Evolutionary conservation across 768 basidiomycete species (phyloP), one percentile per base, ranked within the genome.

Genomic region (Neoboletus subvelutipes): DNA sequence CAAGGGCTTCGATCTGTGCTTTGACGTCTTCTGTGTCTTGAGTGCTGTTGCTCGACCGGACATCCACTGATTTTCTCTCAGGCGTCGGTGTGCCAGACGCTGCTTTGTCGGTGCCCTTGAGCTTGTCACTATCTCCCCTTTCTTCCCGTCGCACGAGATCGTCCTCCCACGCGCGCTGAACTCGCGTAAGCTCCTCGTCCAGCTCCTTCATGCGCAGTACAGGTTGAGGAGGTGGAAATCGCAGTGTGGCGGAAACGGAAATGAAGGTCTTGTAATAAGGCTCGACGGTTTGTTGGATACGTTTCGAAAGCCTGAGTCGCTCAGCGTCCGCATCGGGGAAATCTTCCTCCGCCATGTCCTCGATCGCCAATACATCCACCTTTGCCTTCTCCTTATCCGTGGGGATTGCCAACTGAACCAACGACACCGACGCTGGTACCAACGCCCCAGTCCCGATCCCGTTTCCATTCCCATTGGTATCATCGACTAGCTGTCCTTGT

Each of bases 221-320:
- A 8, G 94, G 89, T 67, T 92, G 88, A 5, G 97, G 97, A 24
- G 96, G 94, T 15, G 88, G 91, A 69, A 97, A 97, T 5, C 92
- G 84, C 46, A 98, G 76, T 0, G 94, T 93, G 0, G 95, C 90
- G 3, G 95, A 98, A 42, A 94, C 91, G 2, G 97, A 98, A 31
- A 98, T 90, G 66, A 94, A 93, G 2, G 91, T 94, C 58, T 78
- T 84, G 62, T 79, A 76, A 69, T 97, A 99, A 2, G 91, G 89
- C 40, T 89, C 83, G n/a, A 95, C 77, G 0, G 90, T 86, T 52
- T 88, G 78, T 49, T 91, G 84, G 33, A 97, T 93, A 20, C 91
- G 84, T 52, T 82, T 79, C 7, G 93, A 87, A 9, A 94, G 80
- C 45, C 81, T 79, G 26, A 83, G 67, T 55, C 83, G 86, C 56